Conservation (phyloP, 2,329 filamentous ascomycete genomes). For the Dothistroma septosporum region DNA sequence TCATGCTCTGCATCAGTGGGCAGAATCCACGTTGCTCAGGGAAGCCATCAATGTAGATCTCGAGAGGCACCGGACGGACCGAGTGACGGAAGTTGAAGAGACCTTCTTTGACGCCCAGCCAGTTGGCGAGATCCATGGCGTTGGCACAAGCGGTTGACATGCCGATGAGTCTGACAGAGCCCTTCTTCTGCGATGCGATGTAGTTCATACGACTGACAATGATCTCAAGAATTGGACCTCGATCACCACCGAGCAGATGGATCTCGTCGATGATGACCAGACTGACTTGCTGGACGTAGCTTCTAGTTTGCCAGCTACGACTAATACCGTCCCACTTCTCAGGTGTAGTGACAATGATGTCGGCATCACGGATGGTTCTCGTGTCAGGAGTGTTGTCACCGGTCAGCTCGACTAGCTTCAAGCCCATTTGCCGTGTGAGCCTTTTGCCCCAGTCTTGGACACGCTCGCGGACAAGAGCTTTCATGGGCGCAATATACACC, state of each 20-base stretch:
- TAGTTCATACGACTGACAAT: conserved; percentile 96
- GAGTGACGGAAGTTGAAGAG: conserved; percentile 97
- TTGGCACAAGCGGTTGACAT: conserved; percentile 99
- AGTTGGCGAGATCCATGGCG: conserved; percentile 87
- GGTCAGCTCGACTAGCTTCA: conserved; percentile 92
- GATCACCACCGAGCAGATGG: conserved; percentile 90
- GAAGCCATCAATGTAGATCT: conserved; percentile 97
- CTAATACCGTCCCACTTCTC: conserved; percentile 99
- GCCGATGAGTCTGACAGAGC: conserved; percentile 82
- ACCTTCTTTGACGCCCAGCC: conserved; percentile 92
- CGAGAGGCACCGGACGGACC: conserved; percentile 88
- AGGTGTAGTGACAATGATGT: conserved; percentile 98
- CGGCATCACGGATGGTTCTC: conserved; percentile 87
- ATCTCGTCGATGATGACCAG: conserved; percentile 99
- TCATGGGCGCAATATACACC: conserved; percentile 99
- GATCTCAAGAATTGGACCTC: conserved; percentile 96
- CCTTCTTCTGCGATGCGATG: conserved; percentile 89
- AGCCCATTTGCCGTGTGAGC: conserved; percentile 73
- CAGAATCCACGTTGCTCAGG: conserved; percentile 93
- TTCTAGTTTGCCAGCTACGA: conserved; percentile 96
- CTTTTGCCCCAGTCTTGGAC: conserved; percentile 91
- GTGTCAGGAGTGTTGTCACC: conserved; percentile 98
- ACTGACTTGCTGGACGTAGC: conserved; percentile 90
- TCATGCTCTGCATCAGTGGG: conserved; percentile 98
- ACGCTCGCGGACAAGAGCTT: conserved; percentile 91